Evolutionary conservation across 768 basidiomycete species (phyloP), one percentile per base, ranked within the genome.

Genomic region (Candolleomyces aberdarensis): DNA sequence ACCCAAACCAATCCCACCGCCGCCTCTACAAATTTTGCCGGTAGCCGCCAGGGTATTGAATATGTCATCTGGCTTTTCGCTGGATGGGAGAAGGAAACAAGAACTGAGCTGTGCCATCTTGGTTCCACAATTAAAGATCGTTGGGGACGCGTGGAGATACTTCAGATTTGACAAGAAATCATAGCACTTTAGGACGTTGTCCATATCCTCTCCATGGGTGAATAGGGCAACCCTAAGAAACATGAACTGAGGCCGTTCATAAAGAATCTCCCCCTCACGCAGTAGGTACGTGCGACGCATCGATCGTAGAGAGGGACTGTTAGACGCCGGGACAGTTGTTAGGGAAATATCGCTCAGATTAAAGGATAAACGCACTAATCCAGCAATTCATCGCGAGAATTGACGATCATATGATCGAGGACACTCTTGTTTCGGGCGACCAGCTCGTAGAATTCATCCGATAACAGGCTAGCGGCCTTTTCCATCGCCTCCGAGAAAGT

Each of bases 241-340:
- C 36, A 43, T 43, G 26, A 11, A 43, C 55, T 56, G 55, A 22
- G 55, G 55, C 3, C 55, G 31, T 10, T 56, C 36, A 4, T 11
- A 22, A 2, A 56, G 20, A 3, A 3, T 22, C 13, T 11, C 20
- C 7, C 55, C 55, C 1, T 43, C 43, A 10, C 20, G 8, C 36
- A 56, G n/a, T 15, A 43, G 36, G 31, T 56, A 56, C 36, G 82
- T 82, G 8, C 19, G 8, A 13, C 14, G 51, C 26, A 53, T 29
- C 3, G 19, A 11, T 3, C 7, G 22, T 2, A 53, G 3, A 3
- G 29, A 11, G 3, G n/a, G 11, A 43, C 41, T 43, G 5, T 11
- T 43, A 5, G 11, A 13, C n/a, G 5, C 41, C 13, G 5, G n/a
- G n/a, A 26, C 26, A 26, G 3, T 26, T 26, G 41, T 43, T n/a